Base-by-base conservation (phyloP, 257 asterid species). In the Petrea volubilis region DNA sequence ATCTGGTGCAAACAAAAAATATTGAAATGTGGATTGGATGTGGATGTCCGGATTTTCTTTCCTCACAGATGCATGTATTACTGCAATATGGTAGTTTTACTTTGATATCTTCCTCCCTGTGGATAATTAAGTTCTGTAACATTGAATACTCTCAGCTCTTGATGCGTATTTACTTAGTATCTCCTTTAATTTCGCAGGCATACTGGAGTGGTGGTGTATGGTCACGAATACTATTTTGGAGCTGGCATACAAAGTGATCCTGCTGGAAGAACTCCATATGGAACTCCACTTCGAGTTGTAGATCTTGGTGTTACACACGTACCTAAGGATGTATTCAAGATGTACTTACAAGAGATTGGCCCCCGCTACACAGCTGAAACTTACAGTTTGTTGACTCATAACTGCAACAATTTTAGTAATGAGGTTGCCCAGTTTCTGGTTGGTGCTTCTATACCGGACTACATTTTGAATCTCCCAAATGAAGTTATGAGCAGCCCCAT, bases 371-470 rank as follows among this genome's bases (percentile, higher is more conserved):
- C 97, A 13, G 97, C 96, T 64, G 92, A 88, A 67, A 85, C 91
- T 0, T 95, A 95, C 79, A 95, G 90, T 80, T 77, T 95, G 80
- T 60, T 95, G 55, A 77, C 86, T 33, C 96, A 92, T 75, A 95
- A 95, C 68, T 95, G 99, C 80, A 95, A 95, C 86, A 95, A 95
- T 75, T 95, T 95, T 70, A 95, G 92, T 72, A 92, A 87, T 52
- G 99, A 95, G 84, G 90, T 90, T 82, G 87, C 93, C 33, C 97
- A 93, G 86, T 93, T 93, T 77, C 82, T 93, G 59, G 90, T 85
- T 38, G 95, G 96, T 65, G 79, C 83, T 61, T 50, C 88, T 18
- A 85, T 93, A 41, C 98, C 97, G 0, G 96, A 93, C 17, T 84
- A 93, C 80, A 93, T 93, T 64, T 58, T 90, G 78, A 84, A 90